phyloP scores from a whole-genome alignment of 2,329 filamentous ascomycete species.

The Neonectria punicea region DNA sequence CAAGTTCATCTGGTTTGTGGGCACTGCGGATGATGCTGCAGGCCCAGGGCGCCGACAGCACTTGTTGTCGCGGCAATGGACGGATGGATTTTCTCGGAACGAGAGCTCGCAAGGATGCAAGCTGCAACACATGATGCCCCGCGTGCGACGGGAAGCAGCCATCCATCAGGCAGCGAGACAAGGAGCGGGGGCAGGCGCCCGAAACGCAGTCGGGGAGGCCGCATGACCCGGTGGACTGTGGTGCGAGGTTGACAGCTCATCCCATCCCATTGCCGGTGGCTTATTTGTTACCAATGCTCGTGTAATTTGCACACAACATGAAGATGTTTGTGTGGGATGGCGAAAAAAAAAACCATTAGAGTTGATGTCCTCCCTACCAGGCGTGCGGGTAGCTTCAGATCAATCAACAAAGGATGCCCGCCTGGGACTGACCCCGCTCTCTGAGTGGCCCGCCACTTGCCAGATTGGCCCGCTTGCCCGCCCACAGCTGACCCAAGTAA shows the following conservation, averaged over 20 bases:
- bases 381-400: neutral
- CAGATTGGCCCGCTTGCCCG: neutral
- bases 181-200: conserved; percentile 18
- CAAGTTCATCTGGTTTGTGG: conserved; percentile 13
- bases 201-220: conserved; percentile 9
- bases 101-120: conserved; percentile 26
- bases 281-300: neutral
- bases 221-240: conserved; percentile 6
- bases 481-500: conserved; percentile 12
- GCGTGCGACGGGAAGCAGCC: conserved; percentile 18
- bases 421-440: conserved; percentile 22
- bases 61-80: conserved; percentile 25
- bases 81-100: conserved; percentile 28
- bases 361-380: conserved; percentile 9
- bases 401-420: conserved; percentile 17
- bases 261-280: neutral
- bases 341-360: conserved; percentile 3
- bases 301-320: conserved; percentile 3
- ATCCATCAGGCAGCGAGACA: conserved; percentile 21
- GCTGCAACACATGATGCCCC: conserved; percentile 29
- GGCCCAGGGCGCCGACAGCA: conserved; percentile 1
- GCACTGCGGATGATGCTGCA: conserved; percentile 24
- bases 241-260: conserved; percentile 1
- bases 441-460: conserved; percentile 22
- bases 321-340: conserved; percentile 9